Evolutionary conservation across 2,329 filamentous ascomycete genomes (phyloP), one percentile per base, ranked within the genome.

Genomic region (Didymella keratinophila): DNA sequence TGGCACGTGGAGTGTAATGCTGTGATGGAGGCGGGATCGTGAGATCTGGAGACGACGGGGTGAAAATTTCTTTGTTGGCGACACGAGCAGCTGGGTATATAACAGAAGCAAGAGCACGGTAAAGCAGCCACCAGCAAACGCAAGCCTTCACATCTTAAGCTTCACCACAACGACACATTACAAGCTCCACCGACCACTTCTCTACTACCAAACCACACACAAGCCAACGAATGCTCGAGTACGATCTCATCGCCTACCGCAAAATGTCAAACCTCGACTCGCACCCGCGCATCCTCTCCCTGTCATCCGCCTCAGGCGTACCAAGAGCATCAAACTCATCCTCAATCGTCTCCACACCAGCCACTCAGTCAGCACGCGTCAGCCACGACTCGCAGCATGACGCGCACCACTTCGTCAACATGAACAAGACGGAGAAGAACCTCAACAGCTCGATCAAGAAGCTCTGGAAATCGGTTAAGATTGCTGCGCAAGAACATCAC

Each of bases 391-490:
- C 68, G 10, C 58, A 60, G 10, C 64, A 69, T 39, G 63, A 66
- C n/a, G 62, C 63, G 0, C 66, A 67, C 50, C 66, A 70, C 54
- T 70, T 69, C 20, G 34, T 60, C 34, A 55, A 68, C 37, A 52
- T 66, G 3, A 51, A 52, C 23, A 66, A 70, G 47, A 63, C 63
- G 0, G 62, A 67, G 20, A 64, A 58, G 52, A 62, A 54, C 16
- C 52, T 70, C 20, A 65, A 70, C 52, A 46, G 56, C 14, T 67
- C 65, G 28, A 62, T 72, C 50, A 72, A 67, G 63, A 68, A 72
- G 55, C 63, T 72, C 55, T 73, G 69, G 71, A 65, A 64, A 34
- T 62, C 63, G 6, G 52, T 73, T 53, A 73, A 73, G 63, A 61
- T 64, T 18, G 64, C 63, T 10, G 70, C 69, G 9, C 58, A 41